Evolutionary conservation across 805 yeast species (phyloP), one percentile per base, ranked within the genome.

Genomic region (Yarrowia sp.): DNA sequence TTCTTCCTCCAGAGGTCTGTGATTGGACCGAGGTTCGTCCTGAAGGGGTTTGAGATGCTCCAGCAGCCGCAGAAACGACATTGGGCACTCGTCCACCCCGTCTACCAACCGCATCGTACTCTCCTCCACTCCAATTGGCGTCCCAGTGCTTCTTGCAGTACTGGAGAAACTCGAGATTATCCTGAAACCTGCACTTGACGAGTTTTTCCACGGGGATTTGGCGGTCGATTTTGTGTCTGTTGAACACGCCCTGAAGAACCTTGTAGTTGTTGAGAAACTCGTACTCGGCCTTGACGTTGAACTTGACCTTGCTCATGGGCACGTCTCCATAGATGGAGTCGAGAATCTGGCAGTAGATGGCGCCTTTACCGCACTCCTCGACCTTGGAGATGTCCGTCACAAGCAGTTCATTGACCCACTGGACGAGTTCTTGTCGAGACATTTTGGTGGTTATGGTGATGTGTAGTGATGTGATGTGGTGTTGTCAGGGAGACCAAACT

Each of bases 361-460:
- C 97, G 1, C 99, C 99, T 1, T 89, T 84, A 15, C 99, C 99
- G 73, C 97, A 87, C 75, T 92, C 92, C 73, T 95, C 99, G 1
- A 95, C 88, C 73, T 89, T 90, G 41, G 85, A 80, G 71, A 89
- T 84, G 67, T 85, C 79, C 45, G 92, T 75, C 48, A 82, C 82
- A 53, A 91, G 79, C 3, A 89, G 81, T 47, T 83, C 80, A 72
- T 93, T 93, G 69, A 95, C 80, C 98, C 98, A 95, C 65, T 81
- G 83, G 65, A 95, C 77, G 15, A 95, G 81, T 70, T 91, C 97
- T 48, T 87, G 84, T 70, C 98, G 84, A 8, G 96, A 89, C 61
- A 55, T 55, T 5, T 22, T 14, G n/a, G n/a, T n/a, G n/a, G n/a
- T n/a, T 18, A 32, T 43, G 47, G 51, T 45, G 51, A 32, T 45